A percentile compares a stretch with the other conserved stretches of the same genome.
phyloP scores from a whole-genome alignment of 2,329 filamentous ascomycete genomes.

The Monilinia fructigena region DNA sequence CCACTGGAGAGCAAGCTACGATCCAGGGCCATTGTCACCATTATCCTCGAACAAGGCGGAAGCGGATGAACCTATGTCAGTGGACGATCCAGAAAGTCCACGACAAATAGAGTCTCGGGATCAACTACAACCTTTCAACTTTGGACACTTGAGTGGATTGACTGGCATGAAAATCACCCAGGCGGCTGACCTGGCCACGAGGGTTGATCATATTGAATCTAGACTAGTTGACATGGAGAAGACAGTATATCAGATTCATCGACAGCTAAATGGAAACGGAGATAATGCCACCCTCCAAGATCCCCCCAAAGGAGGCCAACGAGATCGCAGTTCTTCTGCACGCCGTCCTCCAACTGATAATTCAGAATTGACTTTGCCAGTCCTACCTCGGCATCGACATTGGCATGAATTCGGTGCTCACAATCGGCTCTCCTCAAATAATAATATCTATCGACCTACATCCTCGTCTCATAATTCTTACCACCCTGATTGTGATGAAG shows the following conservation, averaged over 20 bases:
- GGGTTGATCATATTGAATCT: constrained; percentile 52
- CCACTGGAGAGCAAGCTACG: constrained; percentile 62
- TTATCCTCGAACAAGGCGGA: constrained; percentile 50
- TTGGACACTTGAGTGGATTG: constrained; percentile 50
- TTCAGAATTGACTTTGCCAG: constrained; percentile 36
- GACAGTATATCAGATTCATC: constrained; percentile 27
- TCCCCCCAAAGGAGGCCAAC: constrained; percentile 28
- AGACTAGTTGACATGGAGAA: constrained; percentile 53
- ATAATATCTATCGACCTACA: constrained; percentile 33
- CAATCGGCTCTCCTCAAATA: constrained; percentile 30
- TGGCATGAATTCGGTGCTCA: constrained; percentile 24
- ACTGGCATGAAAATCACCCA: constrained; percentile 58
- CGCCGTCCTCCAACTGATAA: constrained; percentile 31
- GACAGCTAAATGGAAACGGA: constrained; percentile 20
- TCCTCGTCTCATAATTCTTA: constrained; percentile 33
- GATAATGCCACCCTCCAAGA: constrained; percentile 33
- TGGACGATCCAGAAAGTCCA: constrained; percentile 38
- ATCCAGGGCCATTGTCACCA: constrained; percentile 51
- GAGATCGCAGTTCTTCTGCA: constrained; percentile 28
- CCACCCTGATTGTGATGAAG: constrained; percentile 32
- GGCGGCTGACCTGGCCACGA: constrained; percentile 53
- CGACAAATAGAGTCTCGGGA: constrained; percentile 34
- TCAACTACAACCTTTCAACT: constrained; percentile 54
- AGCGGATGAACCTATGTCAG: constrained; percentile 37
- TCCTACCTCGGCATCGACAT: constrained; percentile 27